Percentiles rank a stretch among this genome's conserved stretches.
Conservation (phyloP, 345 rosid genomes). For the Populus alba region DNA sequence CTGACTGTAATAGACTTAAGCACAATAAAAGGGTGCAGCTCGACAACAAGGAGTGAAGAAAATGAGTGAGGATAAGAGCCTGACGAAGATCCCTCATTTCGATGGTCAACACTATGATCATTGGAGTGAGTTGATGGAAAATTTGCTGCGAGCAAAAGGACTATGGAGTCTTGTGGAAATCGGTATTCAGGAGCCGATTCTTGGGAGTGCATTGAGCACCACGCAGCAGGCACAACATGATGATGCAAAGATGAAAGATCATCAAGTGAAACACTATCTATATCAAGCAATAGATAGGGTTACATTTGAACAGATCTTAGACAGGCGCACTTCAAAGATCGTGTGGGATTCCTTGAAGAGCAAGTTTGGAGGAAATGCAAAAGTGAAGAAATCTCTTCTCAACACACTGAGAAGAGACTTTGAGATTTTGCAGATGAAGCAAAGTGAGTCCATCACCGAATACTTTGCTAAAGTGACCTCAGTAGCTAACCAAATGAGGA, state of each 20-base stretch:
- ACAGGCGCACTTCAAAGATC: background rate
- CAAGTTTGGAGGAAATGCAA: background rate
- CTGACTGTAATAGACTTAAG: too few relatives aligned
- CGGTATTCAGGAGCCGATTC: background rate
- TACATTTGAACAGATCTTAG: background rate
- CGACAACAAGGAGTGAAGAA: too few relatives aligned
- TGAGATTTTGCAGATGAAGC: background rate
- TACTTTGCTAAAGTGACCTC: constrained; percentile 1
- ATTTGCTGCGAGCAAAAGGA: background rate
- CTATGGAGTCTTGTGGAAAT: background rate
- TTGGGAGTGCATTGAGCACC: background rate
- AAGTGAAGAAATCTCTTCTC: background rate
- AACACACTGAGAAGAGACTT: background rate
- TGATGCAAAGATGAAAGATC: constrained; percentile 3
- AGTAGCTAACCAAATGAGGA: constrained; percentile 2
- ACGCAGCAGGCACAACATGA: background rate
- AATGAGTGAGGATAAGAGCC: too few relatives aligned
- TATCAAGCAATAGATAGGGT: too few relatives aligned
- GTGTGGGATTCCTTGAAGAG: background rate
- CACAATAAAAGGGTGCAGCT: too few relatives aligned
- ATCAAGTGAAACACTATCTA: background rate
- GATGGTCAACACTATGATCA: background rate
- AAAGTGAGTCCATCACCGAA: background rate
- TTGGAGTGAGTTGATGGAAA: constrained; percentile 22
- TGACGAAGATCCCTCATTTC: background rate